Percentiles rank a stretch among this genome's conserved stretches.
Evolutionary conservation across 371 early-diverging fungal species (phyloP).

Genomic region (Coemansia sp.): DNA sequence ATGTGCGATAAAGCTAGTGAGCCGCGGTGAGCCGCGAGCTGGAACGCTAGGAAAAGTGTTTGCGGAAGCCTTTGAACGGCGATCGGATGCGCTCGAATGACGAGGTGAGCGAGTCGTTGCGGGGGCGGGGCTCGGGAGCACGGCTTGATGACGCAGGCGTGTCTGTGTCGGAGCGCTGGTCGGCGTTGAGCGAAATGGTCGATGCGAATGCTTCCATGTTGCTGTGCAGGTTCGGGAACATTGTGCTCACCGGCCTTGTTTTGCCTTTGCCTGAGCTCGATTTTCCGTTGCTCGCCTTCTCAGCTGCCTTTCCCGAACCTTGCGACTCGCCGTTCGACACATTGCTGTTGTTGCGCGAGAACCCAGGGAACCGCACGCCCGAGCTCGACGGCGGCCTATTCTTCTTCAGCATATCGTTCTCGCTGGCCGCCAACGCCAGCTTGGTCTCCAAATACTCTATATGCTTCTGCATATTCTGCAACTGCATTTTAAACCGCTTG

Average conservation of each 20-base stretch:
- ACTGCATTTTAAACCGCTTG: conserved; percentile 49
- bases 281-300: not conserved
- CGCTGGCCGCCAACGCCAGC: conserved; percentile 44
- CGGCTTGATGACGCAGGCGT: not conserved
- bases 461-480: conserved; percentile 52
- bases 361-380: conserved; percentile 36
- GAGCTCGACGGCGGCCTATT: conserved; percentile 6
- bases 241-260: conserved; percentile 27
- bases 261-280: conserved; percentile 1
- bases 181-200: conserved; percentile 20
- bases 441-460: conserved; percentile 49
- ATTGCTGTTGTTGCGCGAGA: conserved; percentile 28
- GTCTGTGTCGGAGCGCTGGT: not conserved
- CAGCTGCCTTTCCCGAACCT: not conserved
- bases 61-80: conserved; percentile 50
- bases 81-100: conserved; percentile 50
- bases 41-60: conserved; percentile 25
- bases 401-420: conserved; percentile 43
- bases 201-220: conserved; percentile 33
- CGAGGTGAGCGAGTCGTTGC: conserved; percentile 45
- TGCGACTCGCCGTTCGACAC: not conserved
- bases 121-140: conserved; percentile 17
- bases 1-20: too few species aligned
- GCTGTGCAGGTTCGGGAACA: conserved; percentile 45
- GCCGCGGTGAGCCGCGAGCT: not conserved